phyloP scores from a whole-genome alignment of 2,329 filamentous ascomycete genomes.

The Parastagonospora nodorum region DNA sequence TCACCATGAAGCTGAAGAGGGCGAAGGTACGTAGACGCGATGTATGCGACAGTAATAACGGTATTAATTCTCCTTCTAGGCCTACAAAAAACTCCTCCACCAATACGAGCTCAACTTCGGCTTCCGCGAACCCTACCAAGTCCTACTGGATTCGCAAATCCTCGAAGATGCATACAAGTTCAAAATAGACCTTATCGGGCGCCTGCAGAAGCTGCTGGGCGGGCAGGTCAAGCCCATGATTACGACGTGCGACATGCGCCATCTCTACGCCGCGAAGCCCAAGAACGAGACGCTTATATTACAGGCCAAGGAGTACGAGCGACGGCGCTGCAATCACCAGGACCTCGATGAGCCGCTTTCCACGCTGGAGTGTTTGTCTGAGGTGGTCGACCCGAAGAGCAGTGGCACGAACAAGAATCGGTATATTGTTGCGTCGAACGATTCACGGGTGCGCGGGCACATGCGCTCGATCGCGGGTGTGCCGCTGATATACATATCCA shows the following conservation, averaged over 20 bases:
- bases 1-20: slow-evolving; percentile 40
- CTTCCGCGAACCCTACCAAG: slow-evolving; percentile 91
- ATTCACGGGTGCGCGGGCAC: slow-evolving; percentile 64
- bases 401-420: slow-evolving; percentile 75
- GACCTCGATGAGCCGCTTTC: slow-evolving; percentile 73
- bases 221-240: slow-evolving; percentile 87
- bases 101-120: slow-evolving; percentile 86
- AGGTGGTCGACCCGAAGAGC: slow-evolving; percentile 79
- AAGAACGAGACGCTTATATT: slow-evolving; percentile 67
- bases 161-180: slow-evolving; percentile 79
- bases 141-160: slow-evolving; percentile 78
- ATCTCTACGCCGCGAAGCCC: slow-evolving; percentile 69
- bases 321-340: slow-evolving; percentile 78
- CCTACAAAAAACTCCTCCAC: slow-evolving; percentile 91
- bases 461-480: slow-evolving; percentile 73
- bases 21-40: slow-evolving; percentile 25
- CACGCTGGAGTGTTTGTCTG: slow-evolving; percentile 70
- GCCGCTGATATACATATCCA: slow-evolving; percentile 77
- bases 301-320: slow-evolving; percentile 75
- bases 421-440: slow-evolving; percentile 79
- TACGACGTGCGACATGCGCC: slow-evolving; percentile 79
- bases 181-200: slow-evolving; percentile 82
- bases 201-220: slow-evolving; percentile 81
- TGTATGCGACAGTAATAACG: background rate
- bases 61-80: slow-evolving; percentile 66